Percentiles rank a stretch among this genome's conserved stretches.
These are phyloP conservation scores for Talaromyces sp. DNA, from an alignment of 2,329 filamentous ascomycete genomes.

Conservation along the genomic window DNA sequence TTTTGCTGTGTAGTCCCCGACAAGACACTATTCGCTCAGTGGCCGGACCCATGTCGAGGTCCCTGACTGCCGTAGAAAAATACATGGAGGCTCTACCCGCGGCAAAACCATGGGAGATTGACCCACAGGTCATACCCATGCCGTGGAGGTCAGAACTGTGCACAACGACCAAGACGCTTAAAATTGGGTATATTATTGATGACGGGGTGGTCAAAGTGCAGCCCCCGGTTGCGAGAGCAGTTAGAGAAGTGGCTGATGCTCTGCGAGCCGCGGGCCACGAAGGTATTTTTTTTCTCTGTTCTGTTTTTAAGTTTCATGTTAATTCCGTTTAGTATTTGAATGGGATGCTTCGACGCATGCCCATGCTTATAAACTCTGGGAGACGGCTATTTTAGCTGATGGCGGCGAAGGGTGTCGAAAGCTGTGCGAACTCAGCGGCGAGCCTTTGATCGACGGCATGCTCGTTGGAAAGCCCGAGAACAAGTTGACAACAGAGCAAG, in stretches of 20 bases:
- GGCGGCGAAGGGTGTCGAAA: conserved; percentile 27
- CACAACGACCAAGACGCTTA: conserved; percentile 37
- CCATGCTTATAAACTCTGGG: conserved; percentile 27
- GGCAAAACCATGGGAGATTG: conserved; percentile 28
- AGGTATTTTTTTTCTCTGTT: conserved; percentile 29
- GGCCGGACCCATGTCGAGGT: conserved; percentile 25
- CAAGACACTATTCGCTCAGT: conserved; percentile 25
- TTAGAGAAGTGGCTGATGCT: conserved; percentile 50
- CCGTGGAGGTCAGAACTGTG: conserved; percentile 30
- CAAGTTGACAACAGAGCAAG: conserved; percentile 21
- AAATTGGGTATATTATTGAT: conserved; percentile 57
- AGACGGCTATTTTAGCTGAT: conserved; percentile 29
- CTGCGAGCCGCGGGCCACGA: conserved; percentile 54
- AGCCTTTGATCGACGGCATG: conserved; percentile 33
- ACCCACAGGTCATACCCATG: conserved; percentile 32
- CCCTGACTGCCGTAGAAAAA: conserved; percentile 22
- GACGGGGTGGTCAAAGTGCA: conserved; percentile 59
- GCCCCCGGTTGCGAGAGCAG: conserved; percentile 54
- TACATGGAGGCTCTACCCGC: conserved; percentile 30
- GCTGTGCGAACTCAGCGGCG: conserved; percentile 25
- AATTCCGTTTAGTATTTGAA: conserved; percentile 23
- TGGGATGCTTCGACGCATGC: conserved; percentile 27
- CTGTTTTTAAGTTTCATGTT: background rate
- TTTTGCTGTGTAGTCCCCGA: conserved; percentile 15
- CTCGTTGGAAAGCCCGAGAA: conserved; percentile 27